Evolutionary conservation across 257 asterid genomes (phyloP).

Genomic region (Nicotiana benthamiana): DNA sequence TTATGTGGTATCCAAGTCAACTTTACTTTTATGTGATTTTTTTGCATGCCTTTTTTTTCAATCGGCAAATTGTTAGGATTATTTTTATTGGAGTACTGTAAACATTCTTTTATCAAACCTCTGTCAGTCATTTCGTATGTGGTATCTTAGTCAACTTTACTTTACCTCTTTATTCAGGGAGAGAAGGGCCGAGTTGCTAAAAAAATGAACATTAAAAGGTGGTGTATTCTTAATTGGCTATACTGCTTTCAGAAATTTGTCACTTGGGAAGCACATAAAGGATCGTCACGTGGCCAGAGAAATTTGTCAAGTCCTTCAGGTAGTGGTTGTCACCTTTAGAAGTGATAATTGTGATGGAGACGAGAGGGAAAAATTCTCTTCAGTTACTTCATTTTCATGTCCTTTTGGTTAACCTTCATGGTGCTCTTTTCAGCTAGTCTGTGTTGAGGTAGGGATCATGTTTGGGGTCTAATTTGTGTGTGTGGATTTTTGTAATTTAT

Average conservation of each 20-base stretch:
- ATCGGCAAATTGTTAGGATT: neutral
- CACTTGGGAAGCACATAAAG: slow-evolving; percentile 82
- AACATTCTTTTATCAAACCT: neutral
- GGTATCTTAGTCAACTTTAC: neutral
- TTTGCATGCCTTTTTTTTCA: neutral
- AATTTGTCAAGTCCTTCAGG: slow-evolving; percentile 79
- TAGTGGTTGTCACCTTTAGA: slow-evolving; percentile 17
- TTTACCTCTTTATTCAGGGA: slow-evolving; percentile 43
- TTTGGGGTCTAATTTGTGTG: neutral
- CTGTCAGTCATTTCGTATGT: neutral
- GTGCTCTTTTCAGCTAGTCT: neutral
- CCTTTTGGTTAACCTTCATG: neutral
- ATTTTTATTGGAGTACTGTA: neutral
- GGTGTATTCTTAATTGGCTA: slow-evolving; percentile 90
- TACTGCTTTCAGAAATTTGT: slow-evolving; percentile 75
- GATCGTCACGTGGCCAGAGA: slow-evolving; percentile 79
- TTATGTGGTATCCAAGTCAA: too few species aligned
- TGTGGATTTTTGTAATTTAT: neutral
- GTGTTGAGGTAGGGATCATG: neutral
- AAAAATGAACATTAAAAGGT: slow-evolving; percentile 84
- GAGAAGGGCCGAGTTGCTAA: slow-evolving; percentile 60
- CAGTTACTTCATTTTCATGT: neutral
- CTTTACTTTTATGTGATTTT: neutral
- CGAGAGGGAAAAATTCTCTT: slow-evolving; percentile 1
- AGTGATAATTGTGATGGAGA: neutral